Evolutionary conservation across 192 early-diverging fungal genomes (phyloP), one percentile per base, ranked within the genome.

Genomic region (Podila verticillata): DNA sequence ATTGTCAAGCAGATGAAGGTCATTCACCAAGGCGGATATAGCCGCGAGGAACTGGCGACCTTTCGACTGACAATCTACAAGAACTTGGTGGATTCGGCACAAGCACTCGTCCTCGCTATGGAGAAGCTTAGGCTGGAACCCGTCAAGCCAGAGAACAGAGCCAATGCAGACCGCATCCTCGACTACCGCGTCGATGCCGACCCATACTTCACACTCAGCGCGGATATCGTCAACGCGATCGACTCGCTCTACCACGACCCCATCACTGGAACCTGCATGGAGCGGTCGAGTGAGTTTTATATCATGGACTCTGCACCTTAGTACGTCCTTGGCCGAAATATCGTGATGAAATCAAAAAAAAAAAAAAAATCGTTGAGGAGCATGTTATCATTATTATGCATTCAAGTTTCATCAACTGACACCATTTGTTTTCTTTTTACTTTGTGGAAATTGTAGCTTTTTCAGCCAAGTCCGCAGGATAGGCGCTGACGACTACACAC

Each of bases 1-100:
- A 96, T 98, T 70, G 91, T 98, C n/a, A 98, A 98, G 75, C 96
- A 98, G 83, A 98, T 98, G 96, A 97, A 96, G 85, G 95, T 98
- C 80, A 96, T 98, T 73, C 95, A 97, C 84, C 94, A 96, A 82
- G 92, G 94, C 62, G 96, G 95, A 12, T 97, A 95, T 74, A 92
- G 92, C 12, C 84, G 85, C 63, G 92, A 95, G 29, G 96, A 97
- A 74, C 75, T 95, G 48, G 84, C 88, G 61, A 78, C 89, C 24
- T 95, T 91, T 84, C 87, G 90, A 47, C 84, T 91, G 65, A 95
- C 95, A 9, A 89, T 97, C 61, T 94, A 93, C 81, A 94, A 95
- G 66, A 97, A 97, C 80, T 81, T 94, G 20, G 84, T 97, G 44
- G 95, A 96, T 67, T 93, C 91, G 63, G 93, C 92, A 44, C 93